Base-by-base conservation (phyloP, 2,329 filamentous ascomycete genomes). In the Aschersonia sp. region DNA sequence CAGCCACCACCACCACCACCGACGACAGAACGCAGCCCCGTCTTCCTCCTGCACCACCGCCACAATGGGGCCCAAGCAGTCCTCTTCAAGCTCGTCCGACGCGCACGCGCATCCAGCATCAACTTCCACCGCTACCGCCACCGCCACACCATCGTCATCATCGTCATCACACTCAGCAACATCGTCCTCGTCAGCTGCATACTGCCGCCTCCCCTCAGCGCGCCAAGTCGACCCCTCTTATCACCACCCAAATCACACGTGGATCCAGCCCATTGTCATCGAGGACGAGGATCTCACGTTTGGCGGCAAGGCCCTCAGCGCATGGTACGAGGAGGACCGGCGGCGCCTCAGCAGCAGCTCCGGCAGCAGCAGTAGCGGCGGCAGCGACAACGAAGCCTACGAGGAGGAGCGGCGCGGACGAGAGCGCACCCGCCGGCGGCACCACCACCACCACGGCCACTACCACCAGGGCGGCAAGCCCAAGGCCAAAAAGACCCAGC, bases 211-310 rank as follows among this genome's bases (percentile, higher is more conserved):
- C 53, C 49, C 63, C 35, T 55, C 59, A 42, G 58, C 61, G 8
- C 51, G 55, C 43, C 61, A 67, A 52, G 55, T 65, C 50, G 64
- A 67, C 48, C 52, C 56, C 50, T 37, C 35, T 12, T 12, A 37
- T 3, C 8, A 12, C 35, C 22, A 22, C 22, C 50, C 54, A 47
- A 56, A 61, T 42, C 59, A 63, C 50, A 51, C 61, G 43, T 78
- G 74, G 75, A 68, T 75, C 52, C 67, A 71, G 47, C 69, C 72
- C 35, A 78, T 72, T 45, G 65, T 75, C 51, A 79, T 79, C 55
- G 75, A 79, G 48, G 76, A 79, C 56, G 75, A 78, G 49, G 76
- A 79, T 53, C 65, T 79, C 39, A 78, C 70, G 59, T 79, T 79
- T 54, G 74, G 75, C 48, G 76, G 76, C 55, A 79, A 79, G 68